Percentiles rank a stretch among this genome's conserved stretches.
These are phyloP conservation scores for Puccinia polysora DNA, from an alignment of 1,284 basidiomycete genomes.

Conservation along the genomic window DNA sequence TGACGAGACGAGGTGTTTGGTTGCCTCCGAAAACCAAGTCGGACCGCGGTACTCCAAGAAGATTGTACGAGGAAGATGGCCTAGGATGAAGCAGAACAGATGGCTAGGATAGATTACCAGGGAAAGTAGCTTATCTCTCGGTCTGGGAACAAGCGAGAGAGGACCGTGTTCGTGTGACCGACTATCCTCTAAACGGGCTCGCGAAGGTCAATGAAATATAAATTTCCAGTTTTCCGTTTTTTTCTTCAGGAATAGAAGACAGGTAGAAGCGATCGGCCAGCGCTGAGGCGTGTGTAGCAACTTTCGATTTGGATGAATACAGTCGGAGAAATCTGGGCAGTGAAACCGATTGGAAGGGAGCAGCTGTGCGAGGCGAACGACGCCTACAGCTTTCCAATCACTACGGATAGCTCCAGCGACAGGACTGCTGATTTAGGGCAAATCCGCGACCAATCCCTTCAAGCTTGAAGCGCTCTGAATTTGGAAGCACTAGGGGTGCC, in stretches of 20 bases:
- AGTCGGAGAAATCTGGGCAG: slow-evolving; percentile 20
- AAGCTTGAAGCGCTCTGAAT: too few species aligned
- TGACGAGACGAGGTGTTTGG: background rate
- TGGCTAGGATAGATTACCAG: background rate
- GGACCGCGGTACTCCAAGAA: slow-evolving; percentile 3
- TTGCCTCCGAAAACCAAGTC: background rate
- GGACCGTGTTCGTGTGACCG: slow-evolving; percentile 7
- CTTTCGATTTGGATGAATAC: slow-evolving; percentile 1
- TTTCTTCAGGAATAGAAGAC: background rate
- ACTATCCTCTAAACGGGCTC: background rate
- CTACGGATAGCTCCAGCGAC: background rate
- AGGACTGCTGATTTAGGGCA: background rate
- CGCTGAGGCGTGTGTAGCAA: slow-evolving; percentile 20
- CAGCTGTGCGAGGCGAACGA: slow-evolving; percentile 13
- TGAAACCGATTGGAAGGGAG: slow-evolving; percentile 8
- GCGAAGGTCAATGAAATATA: background rate
- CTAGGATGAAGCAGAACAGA: background rate
- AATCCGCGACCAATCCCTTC: too few species aligned
- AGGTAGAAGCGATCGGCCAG: slow-evolving; percentile 26
- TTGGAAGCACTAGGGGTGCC: too few species aligned
- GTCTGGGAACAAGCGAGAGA: slow-evolving; percentile 6
- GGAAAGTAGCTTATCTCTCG: background rate
- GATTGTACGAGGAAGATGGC: background rate
- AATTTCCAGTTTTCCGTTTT: background rate
- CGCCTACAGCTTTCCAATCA: slow-evolving; percentile 4